Evolutionary conservation across 495 filamentous ascomycete species (phyloP).

Genomic region (Aspergillus nanangensis): DNA sequence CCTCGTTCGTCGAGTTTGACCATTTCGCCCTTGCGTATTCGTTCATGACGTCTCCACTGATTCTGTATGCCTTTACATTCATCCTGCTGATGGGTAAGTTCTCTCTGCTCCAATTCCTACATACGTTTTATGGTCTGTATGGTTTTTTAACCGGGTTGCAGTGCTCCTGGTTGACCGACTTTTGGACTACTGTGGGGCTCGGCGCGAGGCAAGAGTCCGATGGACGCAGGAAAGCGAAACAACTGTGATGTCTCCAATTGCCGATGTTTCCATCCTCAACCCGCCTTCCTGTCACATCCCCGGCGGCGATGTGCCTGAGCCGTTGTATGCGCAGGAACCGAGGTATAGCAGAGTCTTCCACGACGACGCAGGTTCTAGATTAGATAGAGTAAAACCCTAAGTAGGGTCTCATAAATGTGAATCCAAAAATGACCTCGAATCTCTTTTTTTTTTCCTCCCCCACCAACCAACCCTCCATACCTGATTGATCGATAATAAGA

Average conservation of each 20-base stretch:
- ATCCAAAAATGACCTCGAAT: too few relatives aligned
- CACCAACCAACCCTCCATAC: slow-evolving; percentile 2
- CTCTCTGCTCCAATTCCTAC: neutral
- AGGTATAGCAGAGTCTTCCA: too few relatives aligned
- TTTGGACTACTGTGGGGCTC: slow-evolving; percentile 27
- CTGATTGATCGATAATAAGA: neutral
- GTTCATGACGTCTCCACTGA: slow-evolving; percentile 39
- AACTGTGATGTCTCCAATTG: slow-evolving; percentile 7
- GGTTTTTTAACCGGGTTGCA: slow-evolving; percentile 17
- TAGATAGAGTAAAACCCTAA: neutral
- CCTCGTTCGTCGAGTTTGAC: slow-evolving; percentile 26
- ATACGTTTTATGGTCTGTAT: neutral
- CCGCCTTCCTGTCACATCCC: neutral
- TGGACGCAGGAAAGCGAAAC: slow-evolving; percentile 24
- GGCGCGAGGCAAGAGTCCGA: slow-evolving; percentile 23
- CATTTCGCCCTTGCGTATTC: slow-evolving; percentile 32
- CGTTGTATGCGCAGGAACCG: neutral
- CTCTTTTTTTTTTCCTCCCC: too few relatives aligned
- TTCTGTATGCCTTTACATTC: slow-evolving; percentile 38
- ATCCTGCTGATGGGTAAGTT: slow-evolving; percentile 31
- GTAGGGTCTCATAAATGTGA: too few relatives aligned
- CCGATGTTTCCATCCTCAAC: neutral
- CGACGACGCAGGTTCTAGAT: too few relatives aligned
- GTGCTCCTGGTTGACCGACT: slow-evolving; percentile 41
- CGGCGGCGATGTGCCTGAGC: neutral